Evolutionary conservation across 257 asterid genomes (phyloP).

Genomic region (Solanum habrochaites): DNA sequence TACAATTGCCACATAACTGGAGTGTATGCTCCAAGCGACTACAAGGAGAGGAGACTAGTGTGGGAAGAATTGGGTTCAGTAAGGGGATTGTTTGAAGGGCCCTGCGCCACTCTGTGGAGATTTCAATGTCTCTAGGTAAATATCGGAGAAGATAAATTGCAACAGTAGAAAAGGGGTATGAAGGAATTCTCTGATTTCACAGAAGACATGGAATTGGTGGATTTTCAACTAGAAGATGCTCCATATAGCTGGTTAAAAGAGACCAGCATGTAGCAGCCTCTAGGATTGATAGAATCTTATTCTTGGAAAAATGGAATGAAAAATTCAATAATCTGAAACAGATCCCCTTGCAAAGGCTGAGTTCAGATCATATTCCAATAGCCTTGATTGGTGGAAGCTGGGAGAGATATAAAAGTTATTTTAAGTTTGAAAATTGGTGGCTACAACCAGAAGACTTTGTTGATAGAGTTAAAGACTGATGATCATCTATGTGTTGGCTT

Average conservation of each 20-base stretch:
- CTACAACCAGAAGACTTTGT: background rate
- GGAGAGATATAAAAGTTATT: background rate
- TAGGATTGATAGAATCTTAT: background rate
- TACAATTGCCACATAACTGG: background rate
- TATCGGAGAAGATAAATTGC: background rate
- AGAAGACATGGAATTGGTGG: background rate
- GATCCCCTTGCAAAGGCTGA: background rate
- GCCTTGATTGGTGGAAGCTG: background rate
- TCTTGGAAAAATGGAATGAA: background rate
- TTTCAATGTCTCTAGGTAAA: background rate
- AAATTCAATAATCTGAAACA: background rate
- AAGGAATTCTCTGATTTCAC: background rate
- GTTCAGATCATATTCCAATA: background rate
- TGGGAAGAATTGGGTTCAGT: background rate
- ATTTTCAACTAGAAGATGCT: background rate
- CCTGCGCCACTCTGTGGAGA: background rate
- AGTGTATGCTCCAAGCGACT: background rate
- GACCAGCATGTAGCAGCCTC: background rate
- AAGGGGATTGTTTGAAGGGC: background rate
- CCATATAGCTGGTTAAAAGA: background rate
- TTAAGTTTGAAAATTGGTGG: background rate
- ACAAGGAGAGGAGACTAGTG: background rate
- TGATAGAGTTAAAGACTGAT: background rate
- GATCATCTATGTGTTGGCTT: background rate
- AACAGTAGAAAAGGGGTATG: background rate